Evolutionary conservation across 768 basidiomycete species (phyloP), one percentile per base, ranked within the genome.

Genomic region (Sutorius australiensis): DNA sequence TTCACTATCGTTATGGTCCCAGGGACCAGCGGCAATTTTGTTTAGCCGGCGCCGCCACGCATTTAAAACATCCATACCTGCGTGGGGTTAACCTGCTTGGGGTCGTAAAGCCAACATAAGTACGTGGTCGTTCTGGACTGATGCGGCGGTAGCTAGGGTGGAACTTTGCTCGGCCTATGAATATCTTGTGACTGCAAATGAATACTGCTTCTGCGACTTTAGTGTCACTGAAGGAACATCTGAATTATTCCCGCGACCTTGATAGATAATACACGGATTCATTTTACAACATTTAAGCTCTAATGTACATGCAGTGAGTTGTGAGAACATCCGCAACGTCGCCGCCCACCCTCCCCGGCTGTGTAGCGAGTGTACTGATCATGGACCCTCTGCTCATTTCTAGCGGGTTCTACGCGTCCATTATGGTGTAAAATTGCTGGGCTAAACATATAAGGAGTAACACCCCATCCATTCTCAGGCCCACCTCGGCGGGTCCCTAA

Each of bases 401-500:
- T 36, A 8, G 36, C 36, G 36, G 14, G 36, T 37, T 37, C n/a
- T 37, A 3, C 16, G 16, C 34, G 36, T 17, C n/a, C n/a, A 17
- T 37, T 37, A 10, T 10, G 36, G 36, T 37, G 36, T 37, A 37
- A 17, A 37, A 16, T 37, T 10, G 7, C 16, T 37, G 36, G 36
- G n/a, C n/a, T 37, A n/a, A 9, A 37, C 36, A 37, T 17, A 37
- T 17, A 37, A 17, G 2, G n/a, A 47, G 42, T 39, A 39, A 33
- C 16, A 28, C 32, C 52, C 38, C 36, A 37, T 50, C 24, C 42
- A 49, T 52, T 50, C 38, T 19, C 46, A 50, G 46, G 47, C 12
- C n/a, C 38, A 38, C 54, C 43, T 52, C 58, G 44, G 58, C 32
- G 38, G 61, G 58, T 58, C 54, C 58, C 67, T 67, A 59, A 71